Evolutionary conservation across 2,329 filamentous ascomycete species (phyloP).

Genomic region (Nigrospora osmanthi): DNA sequence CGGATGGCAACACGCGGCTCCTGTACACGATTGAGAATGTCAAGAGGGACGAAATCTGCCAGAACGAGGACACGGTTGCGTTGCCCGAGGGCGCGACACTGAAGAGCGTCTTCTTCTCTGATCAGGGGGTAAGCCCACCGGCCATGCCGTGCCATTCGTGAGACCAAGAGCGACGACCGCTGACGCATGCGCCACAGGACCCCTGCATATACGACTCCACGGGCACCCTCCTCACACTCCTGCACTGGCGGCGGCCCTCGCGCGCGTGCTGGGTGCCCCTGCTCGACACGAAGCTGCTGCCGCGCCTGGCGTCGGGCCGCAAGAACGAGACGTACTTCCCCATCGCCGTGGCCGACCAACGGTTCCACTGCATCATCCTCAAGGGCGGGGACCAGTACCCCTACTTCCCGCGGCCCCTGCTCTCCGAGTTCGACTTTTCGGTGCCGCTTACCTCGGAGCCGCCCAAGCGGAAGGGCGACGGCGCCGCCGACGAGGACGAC

Average conservation of each 20-base stretch:
- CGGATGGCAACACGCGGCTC: constrained; percentile 70
- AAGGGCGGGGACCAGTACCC: constrained; percentile 91
- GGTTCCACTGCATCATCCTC: constrained; percentile 97
- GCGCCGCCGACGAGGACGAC: constrained; percentile 23
- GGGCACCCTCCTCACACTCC: constrained; percentile 76
- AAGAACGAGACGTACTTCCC: constrained; percentile 93
- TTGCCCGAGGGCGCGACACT: constrained; percentile 67
- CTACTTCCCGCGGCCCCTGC: constrained; percentile 81
- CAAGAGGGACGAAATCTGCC: constrained; percentile 86
- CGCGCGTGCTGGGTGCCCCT: constrained; percentile 89
- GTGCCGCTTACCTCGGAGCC: constrained; percentile 63
- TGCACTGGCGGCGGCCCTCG: constrained; percentile 83
- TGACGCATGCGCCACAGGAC: constrained; percentile 44
- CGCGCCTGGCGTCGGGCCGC: constrained; percentile 73
- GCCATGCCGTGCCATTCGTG: no score
- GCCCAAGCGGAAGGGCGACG: constrained; percentile 22
- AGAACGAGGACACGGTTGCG: constrained; percentile 87
- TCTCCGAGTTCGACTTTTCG: constrained; percentile 89
- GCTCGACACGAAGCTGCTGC: constrained; percentile 77
- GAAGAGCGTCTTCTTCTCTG: constrained; percentile 84
- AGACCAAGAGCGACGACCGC: background rate
- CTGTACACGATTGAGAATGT: constrained; percentile 92
- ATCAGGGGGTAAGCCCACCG: constrained; percentile 61
- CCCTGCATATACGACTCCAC: constrained; percentile 94
- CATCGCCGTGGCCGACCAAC: constrained; percentile 82